Base-by-base conservation (phyloP, 1,139 yeast species). In the Yamadazyma epiphylla region DNA sequence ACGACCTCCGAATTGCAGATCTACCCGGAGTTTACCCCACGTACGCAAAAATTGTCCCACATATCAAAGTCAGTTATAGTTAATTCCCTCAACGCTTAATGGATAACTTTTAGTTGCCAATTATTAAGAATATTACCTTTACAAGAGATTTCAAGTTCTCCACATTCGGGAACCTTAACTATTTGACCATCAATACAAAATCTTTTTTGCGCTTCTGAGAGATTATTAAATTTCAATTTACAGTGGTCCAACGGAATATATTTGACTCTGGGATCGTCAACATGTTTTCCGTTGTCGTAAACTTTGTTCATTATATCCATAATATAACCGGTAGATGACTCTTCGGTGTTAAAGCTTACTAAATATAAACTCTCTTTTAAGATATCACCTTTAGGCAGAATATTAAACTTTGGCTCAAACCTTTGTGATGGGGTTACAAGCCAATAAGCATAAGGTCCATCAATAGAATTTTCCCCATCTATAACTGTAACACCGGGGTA, bases 311-410 rank as follows among this genome's bases (percentile, higher is more conserved):
- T 75, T 12, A 83, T 60, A 8, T 68, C 66, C 66, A 79, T 58
- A 13, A 85, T 66, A 38, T 62, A 57, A 10, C 51, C 51, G 1
- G 37, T 28, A 11, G 34, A 27, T 5, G 8, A 5, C 10, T 23
- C 14, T 7, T 69, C 51, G 15, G 74, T 57, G 0, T 63, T 67
- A 39, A 85, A 74, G 3, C 74, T 67, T 1, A 88, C 58, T 26
- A 80, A 39, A 47, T 77, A 77, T 6, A 86, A 55, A 24, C 63
- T 58, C 11, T 64, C 51, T n/a, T 70, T 60, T 2, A 69, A 56
- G 3, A 82, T 65, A 24, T 67, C 49, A 1, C 94, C 83, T 2
- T 53, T 36, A 0, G 96, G 96, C 30, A 94, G 86, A 12, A 89
- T 84, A 25, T 58, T 61, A 50, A 86, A 88, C 0, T 68, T 68